Conservation (phyloP, 176 grass and related monocot species). For the Avena eriantha region DNA sequence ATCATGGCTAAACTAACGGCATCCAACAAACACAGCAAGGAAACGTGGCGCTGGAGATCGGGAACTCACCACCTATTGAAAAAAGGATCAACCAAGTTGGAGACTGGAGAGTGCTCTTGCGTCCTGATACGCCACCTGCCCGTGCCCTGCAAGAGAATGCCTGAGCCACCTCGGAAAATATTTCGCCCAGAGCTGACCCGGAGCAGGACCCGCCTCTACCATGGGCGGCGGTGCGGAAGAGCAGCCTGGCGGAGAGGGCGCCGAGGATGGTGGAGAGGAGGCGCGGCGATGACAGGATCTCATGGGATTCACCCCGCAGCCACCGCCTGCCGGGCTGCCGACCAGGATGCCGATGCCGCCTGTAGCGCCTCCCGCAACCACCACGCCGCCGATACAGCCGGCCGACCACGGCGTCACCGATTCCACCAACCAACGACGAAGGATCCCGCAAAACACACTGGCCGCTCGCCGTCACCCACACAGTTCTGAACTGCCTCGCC, state of each 20-base stretch:
- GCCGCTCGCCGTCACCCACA: too few species aligned
- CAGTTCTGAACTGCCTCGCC: too few species aligned
- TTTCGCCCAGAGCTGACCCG: not conserved
- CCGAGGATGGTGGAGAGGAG: conserved; percentile 16
- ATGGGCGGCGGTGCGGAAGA: conserved; percentile 13
- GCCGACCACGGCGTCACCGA: too few species aligned
- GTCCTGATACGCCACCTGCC: conserved; percentile 40
- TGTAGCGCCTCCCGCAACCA: too few species aligned
- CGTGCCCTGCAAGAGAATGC: conserved; percentile 53
- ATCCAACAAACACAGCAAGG: not conserved
- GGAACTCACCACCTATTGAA: conserved; percentile 69
- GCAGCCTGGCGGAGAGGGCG: conserved; percentile 45
- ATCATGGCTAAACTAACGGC: not conserved
- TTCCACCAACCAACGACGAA: too few species aligned
- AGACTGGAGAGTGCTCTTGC: conserved; percentile 67
- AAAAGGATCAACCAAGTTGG: conserved; percentile 70
- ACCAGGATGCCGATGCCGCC: too few species aligned
- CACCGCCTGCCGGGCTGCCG: not conserved
- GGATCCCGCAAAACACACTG: too few species aligned
- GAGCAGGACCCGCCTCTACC: not conserved
- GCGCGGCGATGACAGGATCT: conserved; percentile 53
- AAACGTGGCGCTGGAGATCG: not conserved
- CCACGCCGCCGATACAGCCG: too few species aligned
- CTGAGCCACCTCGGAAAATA: not conserved
- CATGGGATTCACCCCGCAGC: conserved; percentile 38